These are phyloP conservation scores for Sphagnum magellanicum DNA, from an alignment of 228 moss, liverwort and hornwort genomes.

Conservation along the genomic window DNA sequence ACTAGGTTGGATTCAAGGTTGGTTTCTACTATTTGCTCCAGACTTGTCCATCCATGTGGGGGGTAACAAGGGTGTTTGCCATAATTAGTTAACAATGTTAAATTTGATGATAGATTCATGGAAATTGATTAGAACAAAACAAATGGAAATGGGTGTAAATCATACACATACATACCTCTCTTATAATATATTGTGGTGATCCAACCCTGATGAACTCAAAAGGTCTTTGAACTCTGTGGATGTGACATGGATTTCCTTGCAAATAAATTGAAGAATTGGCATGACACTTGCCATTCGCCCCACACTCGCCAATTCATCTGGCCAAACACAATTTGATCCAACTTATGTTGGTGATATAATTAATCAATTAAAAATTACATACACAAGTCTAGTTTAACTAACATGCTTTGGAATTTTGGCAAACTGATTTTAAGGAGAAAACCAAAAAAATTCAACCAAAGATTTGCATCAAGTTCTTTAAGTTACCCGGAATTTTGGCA, in stretches of 20 bases:
- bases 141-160: too few relatives aligned
- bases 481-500: slow-evolving; percentile 43
- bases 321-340: background rate
- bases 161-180: background rate
- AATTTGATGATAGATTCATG: too few relatives aligned
- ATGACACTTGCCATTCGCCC: slow-evolving; percentile 50
- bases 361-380: background rate
- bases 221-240: slow-evolving; percentile 33
- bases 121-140: too few relatives aligned
- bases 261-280: slow-evolving; percentile 54
- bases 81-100: too few relatives aligned
- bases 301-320: slow-evolving; percentile 39
- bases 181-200: slow-evolving; percentile 22
- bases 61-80: too few relatives aligned
- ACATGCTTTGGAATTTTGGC: background rate
- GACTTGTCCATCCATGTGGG: too few relatives aligned
- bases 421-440: background rate
- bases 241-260: slow-evolving; percentile 41
- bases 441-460: too few relatives aligned
- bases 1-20: too few relatives aligned
- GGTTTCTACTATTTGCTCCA: too few relatives aligned
- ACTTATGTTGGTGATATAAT: too few relatives aligned
- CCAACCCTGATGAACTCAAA: slow-evolving; percentile 26
- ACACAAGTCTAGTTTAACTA: background rate
- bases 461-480: too few relatives aligned